Percentiles rank a stretch among this genome's conserved stretches.
These are phyloP conservation scores for Citrus maxima DNA, from an alignment of 345 rosid species.

Conservation along the genomic window DNA sequence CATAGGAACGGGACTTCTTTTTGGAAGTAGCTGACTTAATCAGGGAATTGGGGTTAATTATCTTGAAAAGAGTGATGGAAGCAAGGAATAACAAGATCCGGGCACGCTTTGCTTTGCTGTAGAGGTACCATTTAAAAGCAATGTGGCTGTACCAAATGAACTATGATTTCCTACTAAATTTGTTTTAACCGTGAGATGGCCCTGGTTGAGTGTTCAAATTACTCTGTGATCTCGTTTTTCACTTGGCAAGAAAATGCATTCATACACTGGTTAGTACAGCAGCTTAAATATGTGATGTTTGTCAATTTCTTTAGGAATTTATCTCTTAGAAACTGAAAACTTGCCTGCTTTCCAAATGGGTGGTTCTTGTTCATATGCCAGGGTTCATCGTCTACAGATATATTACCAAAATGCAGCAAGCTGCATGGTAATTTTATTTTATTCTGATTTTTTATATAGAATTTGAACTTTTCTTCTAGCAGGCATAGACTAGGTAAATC, in stretches of 20 bases:
- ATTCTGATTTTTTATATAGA: too few relatives aligned
- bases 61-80: constrained; percentile 90
- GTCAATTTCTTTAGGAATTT: background rate
- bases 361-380: background rate
- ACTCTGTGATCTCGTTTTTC: background rate
- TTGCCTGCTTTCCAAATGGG: background rate
- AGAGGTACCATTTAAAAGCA: constrained; percentile 50
- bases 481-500: background rate
- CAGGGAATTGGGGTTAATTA: constrained; percentile 83
- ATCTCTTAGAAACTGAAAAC: background rate
- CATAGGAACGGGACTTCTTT: constrained; percentile 91
- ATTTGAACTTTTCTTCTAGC: background rate
- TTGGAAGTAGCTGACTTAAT: constrained; percentile 90
- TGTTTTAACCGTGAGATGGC: background rate
- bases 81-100: constrained; percentile 73
- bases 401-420: background rate
- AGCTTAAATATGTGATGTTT: background rate
- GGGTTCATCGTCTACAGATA: background rate
- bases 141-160: background rate
- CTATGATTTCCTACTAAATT: background rate
- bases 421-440: too few relatives aligned
- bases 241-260: background rate
- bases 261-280: background rate
- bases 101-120: constrained; percentile 69
- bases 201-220: background rate